phyloP scores from a whole-genome alignment of 2,329 filamentous ascomycete genomes.

The Botrytis paeoniae region DNA sequence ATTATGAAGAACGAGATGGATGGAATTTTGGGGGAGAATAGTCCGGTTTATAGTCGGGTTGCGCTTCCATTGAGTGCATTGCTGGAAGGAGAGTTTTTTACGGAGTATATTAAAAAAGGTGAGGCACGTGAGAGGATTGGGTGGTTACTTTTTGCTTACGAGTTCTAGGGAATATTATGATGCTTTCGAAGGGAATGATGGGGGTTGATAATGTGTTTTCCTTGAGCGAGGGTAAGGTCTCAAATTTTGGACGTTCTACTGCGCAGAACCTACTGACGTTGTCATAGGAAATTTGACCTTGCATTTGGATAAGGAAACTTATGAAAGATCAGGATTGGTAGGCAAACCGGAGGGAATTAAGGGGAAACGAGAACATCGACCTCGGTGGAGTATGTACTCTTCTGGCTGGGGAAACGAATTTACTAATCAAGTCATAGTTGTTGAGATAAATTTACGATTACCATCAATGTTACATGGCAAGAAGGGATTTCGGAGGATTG shows the following conservation, averaged over 20 bases:
- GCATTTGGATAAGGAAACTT: conserved; percentile 75
- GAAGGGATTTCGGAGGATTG: conserved; percentile 36
- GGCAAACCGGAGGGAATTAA: conserved; percentile 64
- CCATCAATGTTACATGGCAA: conserved; percentile 65
- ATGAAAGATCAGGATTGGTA: conserved; percentile 76
- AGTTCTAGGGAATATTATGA: conserved; percentile 65
- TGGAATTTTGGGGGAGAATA: conserved; percentile 47
- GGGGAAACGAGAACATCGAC: conserved; percentile 58
- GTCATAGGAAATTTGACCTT: conserved; percentile 66
- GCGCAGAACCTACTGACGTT: background rate
- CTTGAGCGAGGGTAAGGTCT: conserved; percentile 60
- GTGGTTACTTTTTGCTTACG: background rate
- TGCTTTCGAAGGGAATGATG: conserved; percentile 76
- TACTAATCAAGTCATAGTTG: conserved; percentile 50
- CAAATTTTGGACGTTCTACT: no score
- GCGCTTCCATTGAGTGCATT: conserved; percentile 71
- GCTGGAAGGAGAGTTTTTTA: conserved; percentile 73
- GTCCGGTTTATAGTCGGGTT: conserved; percentile 61
- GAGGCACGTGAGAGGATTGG: background rate
- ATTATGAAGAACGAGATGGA: conserved; percentile 44
- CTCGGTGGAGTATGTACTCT: conserved; percentile 64
- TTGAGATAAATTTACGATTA: conserved; percentile 71
- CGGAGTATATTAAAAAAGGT: conserved; percentile 71
- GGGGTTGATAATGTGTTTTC: conserved; percentile 71
- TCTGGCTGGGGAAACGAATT: background rate